phyloP scores from a whole-genome alignment of 768 basidiomycete genomes.

The Fomitopsis serialis region DNA sequence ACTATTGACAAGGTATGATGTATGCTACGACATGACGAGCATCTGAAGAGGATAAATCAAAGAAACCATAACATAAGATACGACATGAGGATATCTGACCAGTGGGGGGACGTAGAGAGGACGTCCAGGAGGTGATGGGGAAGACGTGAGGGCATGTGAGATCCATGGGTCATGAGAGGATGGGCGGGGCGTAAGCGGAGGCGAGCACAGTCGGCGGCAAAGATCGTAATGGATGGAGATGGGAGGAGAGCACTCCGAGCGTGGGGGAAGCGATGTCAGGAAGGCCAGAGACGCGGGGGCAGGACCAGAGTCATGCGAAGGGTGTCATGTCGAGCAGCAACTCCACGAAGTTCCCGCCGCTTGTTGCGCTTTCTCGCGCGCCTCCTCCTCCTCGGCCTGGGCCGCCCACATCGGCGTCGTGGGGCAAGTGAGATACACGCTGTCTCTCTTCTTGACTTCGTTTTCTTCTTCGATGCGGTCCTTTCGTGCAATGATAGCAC shows the following conservation, averaged over 20 bases:
- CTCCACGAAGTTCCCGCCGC: conserved; percentile 49
- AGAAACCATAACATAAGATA: conserved; percentile 5
- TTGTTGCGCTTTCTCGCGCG: conserved; percentile 45
- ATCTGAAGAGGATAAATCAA: conserved; percentile 15
- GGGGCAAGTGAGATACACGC: conserved; percentile 65
- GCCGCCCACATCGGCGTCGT: conserved; percentile 71
- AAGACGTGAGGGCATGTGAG: background rate
- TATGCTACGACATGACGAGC: conserved; percentile 20
- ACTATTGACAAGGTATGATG: conserved; percentile 14
- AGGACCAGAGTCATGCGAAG: conserved; percentile 1
- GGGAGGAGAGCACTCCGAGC: background rate
- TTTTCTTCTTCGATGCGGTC: conserved; percentile 80
- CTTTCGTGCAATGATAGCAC: conserved; percentile 72
- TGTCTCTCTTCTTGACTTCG: conserved; percentile 74
- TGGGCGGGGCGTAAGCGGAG: background rate
- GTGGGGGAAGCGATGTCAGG: background rate
- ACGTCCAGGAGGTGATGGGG: background rate
- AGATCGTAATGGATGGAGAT: background rate
- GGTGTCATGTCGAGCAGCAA: conserved; percentile 52
- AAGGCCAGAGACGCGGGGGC: background rate
- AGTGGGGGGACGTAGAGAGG: background rate
- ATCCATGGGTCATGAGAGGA: background rate
- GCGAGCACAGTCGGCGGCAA: background rate
- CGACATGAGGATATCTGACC: background rate
- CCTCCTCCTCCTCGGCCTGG: conserved; percentile 78